Base-by-base conservation (phyloP, 768 basidiomycete species). In the Boletus rufocinnamomeus region DNA sequence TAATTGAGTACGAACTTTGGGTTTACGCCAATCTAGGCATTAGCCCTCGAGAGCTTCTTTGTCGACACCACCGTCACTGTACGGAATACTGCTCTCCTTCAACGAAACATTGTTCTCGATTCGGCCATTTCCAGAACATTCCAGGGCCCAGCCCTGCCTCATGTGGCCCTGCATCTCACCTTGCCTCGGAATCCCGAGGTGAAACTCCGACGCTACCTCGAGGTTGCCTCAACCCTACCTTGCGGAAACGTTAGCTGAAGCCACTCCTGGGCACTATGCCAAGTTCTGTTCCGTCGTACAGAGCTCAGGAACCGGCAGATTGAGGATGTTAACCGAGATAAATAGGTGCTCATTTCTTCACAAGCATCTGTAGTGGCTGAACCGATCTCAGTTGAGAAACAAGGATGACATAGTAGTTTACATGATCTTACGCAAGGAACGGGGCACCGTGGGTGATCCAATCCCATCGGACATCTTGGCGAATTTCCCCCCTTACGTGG, bases 271-370 rank as follows among this genome's bases (percentile, higher is more conserved):
- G 35, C 7, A 47, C 46, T 48, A 56, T 2, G 50, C 45, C 53
- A 56, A 40, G 28, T 43, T 56, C 8, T 61, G 45, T 21, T 55
- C 58, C 25, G 30, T 54, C 6, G 45, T 56, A 4, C 54, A 61
- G n/a, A 52, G 40, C 16, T 56, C 50, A 2, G 50, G 60, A 0
- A 62, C 59, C 0, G 51, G 61, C 0, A 57, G 52, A 25, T 57
- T 60, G 14, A 52, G 47, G 23, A 34, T 56, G 41, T 9, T 56
- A 1, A 37, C 46, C 0, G 50, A 62, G 46, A 59, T 62, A 52
- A 14, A 11, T 6, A 11, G 6, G 7, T 27, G 6, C 14, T 2
- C 8, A 4, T 28, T 43, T 37, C 38, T 17, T 37, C 41, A n/a
- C 32, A 6, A 6, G n/a, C 8, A 7, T 35, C 3, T 21, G 6